Percentiles rank a stretch among this genome's conserved stretches.
Conservation (phyloP, 305 asterid species). For the Solanum hybrid region DNA sequence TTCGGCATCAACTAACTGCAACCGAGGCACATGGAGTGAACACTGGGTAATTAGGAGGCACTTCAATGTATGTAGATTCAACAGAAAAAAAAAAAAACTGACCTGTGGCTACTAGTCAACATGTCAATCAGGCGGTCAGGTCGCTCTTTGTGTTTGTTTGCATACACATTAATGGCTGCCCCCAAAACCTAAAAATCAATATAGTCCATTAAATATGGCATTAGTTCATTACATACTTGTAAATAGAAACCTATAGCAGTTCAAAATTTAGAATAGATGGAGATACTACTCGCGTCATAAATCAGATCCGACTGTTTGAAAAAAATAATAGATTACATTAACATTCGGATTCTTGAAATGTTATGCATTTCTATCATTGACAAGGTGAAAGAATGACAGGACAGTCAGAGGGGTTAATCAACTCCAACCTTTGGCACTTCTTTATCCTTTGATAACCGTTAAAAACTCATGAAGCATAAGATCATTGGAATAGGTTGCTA, state of each 20-base stretch:
- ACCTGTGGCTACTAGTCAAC: constrained; percentile 97
- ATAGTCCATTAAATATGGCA: not conserved
- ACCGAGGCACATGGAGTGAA: not conserved
- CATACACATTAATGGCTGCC: constrained; percentile 94
- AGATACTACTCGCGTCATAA: not conserved
- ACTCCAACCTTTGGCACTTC: not conserved
- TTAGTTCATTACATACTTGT: not conserved
- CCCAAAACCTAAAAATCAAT: constrained; percentile 65
- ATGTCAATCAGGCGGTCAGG: constrained; percentile 99
- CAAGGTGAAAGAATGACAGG: not conserved
- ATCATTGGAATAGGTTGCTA: not conserved
- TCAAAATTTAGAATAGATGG: not conserved
- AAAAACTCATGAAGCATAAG: not conserved
- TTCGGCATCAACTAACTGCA: not conserved
- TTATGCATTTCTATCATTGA: not conserved
- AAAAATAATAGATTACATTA: not conserved
- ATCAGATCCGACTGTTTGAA: not conserved
- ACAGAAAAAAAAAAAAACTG: not conserved
- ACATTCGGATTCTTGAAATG: not conserved
- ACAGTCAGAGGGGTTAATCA: not conserved
- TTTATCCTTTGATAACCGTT: not conserved
- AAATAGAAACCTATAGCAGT: not conserved
- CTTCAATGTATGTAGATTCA: not conserved
- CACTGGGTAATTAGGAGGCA: not conserved
- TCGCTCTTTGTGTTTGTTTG: constrained; percentile 95